Evolutionary conservation across 2,329 filamentous ascomycete genomes (phyloP), one percentile per base, ranked within the genome.

Genomic region (Calonectria pteridis): DNA sequence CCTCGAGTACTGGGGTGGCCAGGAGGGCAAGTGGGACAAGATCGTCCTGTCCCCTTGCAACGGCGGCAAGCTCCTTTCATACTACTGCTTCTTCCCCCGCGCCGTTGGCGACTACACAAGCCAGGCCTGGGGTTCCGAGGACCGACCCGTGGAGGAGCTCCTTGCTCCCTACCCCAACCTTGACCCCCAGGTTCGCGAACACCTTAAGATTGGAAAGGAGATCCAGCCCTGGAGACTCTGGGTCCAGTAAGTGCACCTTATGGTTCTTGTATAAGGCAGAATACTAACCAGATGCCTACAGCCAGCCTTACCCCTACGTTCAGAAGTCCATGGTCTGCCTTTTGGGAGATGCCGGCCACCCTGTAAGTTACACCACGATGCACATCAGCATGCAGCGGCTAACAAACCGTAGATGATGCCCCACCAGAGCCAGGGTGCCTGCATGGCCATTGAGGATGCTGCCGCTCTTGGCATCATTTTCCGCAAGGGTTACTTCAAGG

Each of bases 1-100:
- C 0, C 85, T 94, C 0, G 91, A 94, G 82, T 94, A 93, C 85
- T 94, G 92, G 92, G 93, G 93, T 31, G 93, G 93, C 1, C 89
- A 91, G 67, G 89, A 92, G 68, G 85, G 84, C 69, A 91, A 90
- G 78, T 91, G 86, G 87, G 90, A 93, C 82, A 94, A 94, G 86
- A 94, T 94, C 72, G 92, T 94, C 6, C 85, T 94, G 2, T 93
- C 91, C 0, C 91, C 92, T 6, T 94, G 93, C 84, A 92, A 93
- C 79, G 89, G 89, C 28, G 92, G 92, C 67, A 89, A 89, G 73
- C 84, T 93, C 3, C 86, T 93, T 4, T 93, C 91, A 0, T 94
- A 93, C 84, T 94, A 94, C 84, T 93, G 92, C 84, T 93, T 93
- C 86, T 93, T 93, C 83, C 89, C 91, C 0, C 87, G 82, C 6